Conservation (phyloP, 2,329 filamentous ascomycete genomes). For the Aspergillus glaucus region DNA sequence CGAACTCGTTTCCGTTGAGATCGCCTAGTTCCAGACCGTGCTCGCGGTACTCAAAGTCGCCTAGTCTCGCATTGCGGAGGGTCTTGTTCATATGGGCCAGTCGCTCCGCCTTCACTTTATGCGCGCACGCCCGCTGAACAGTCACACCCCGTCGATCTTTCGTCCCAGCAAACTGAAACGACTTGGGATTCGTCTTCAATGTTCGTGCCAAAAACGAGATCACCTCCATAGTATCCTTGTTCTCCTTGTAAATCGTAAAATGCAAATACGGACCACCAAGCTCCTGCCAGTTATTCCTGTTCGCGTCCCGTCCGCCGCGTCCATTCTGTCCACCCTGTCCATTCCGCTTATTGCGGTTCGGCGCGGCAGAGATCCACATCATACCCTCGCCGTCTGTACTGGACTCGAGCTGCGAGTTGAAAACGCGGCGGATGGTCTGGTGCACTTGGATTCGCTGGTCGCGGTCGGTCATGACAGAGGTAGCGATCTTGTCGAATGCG, state of each 20-base stretch:
- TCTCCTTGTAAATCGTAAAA: conserved; percentile 92
- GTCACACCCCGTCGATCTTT: conserved; percentile 87
- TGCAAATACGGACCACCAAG: conserved; percentile 76
- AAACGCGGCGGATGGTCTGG: conserved; percentile 66
- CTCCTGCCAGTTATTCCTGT: conserved; percentile 56
- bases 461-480: conserved; percentile 54
- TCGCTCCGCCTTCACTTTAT: conserved; percentile 54
- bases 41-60: conserved; percentile 72
- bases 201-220: conserved; percentile 69
- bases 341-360: conserved; percentile 28
- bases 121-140: conserved; percentile 69
- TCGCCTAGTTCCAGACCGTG: conserved; percentile 74
- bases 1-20: conserved; percentile 83
- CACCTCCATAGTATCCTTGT: conserved; percentile 93
- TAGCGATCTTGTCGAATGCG: conserved; percentile 50
- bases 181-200: conserved; percentile 61
- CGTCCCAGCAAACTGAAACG: conserved; percentile 77
- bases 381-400: conserved; percentile 65
- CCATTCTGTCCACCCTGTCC: conserved; percentile 26
- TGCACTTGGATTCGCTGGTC: conserved; percentile 58
- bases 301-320: conserved; percentile 22
- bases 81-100: conserved; percentile 58
- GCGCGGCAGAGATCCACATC: conserved; percentile 51
- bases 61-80: conserved; percentile 59
- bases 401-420: conserved; percentile 71